Evolutionary conservation across 805 yeast genomes (phyloP), one percentile per base, ranked within the genome.

Genomic region (Nakazawaea holstii): DNA sequence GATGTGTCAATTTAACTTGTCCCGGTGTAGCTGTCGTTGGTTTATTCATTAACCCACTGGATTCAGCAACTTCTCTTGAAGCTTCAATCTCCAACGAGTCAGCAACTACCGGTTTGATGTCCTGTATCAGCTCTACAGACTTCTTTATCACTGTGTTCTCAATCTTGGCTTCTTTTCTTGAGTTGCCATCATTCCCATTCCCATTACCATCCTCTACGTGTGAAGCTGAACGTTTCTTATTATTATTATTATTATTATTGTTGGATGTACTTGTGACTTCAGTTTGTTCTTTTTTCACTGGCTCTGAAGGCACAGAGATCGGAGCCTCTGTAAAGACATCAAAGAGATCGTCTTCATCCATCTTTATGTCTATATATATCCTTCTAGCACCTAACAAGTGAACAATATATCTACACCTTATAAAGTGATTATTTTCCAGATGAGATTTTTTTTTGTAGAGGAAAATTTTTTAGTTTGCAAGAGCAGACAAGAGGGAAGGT

Each of bases 11-110:
- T 62, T 85, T 83, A 50, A 90, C 82, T 48, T 67, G 66, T 8
- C 67, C 64, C 26, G 49, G 50, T 46, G 67, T 70, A 3, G 63
- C 64, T 1, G 64, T 56, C 20, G 68, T 64, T 0, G 72, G 60
- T 17, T 67, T 58, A 13, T 71, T 72, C 57, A 81, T 60, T 32
- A 89, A 69, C 6, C 95, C 95, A 30, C 77, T 77, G 0, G 95
- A 85, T 1, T 86, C 88, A n/a, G 80, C 80, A 30, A 90, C 95
- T 64, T 89, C 95, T 64, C 95, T 74, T 3, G 88, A 82, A 0
- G 96, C 94, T 65, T 89, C 96, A 51, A 87, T 86, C 61, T 89
- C 96, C 43, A 90, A 79, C 5, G 87, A 74, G 65, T 90, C 97
- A 1, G 92, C 86, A 24, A 89, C 95, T 35, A 88, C 81, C 0